Conservation (phyloP, 2,329 filamentous ascomycete genomes). For the Tympanopsis confertula region DNA sequence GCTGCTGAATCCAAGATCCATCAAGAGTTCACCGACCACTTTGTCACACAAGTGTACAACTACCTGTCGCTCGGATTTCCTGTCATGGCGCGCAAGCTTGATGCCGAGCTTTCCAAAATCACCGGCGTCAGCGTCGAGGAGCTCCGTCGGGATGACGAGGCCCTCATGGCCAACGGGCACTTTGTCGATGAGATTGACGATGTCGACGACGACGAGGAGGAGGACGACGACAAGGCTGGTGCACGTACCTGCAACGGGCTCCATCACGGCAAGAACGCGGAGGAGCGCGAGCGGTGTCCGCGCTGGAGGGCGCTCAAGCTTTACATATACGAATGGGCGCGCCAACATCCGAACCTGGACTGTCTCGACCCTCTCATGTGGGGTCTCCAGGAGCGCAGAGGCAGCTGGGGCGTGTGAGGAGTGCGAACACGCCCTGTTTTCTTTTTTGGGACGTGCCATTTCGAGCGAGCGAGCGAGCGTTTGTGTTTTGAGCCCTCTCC, state of each 20-base stretch:
- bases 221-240: not conserved
- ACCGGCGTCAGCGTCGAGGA: conserved; percentile 58
- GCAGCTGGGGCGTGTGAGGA: conserved; percentile 59
- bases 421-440: conserved; percentile 2
- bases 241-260: conserved; percentile 4
- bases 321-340: conserved; percentile 83
- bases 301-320: conserved; percentile 74
- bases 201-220: conserved; percentile 12
- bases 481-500: too few relatives aligned
- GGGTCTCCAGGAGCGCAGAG: conserved; percentile 55
- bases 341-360: conserved; percentile 68
- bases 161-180: conserved; percentile 25
- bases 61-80: conserved; percentile 91
- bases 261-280: conserved; percentile 20
- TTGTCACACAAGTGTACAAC: conserved; percentile 94
- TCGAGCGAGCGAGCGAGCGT: too few relatives aligned
- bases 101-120: conserved; percentile 76
- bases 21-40: conserved; percentile 67
- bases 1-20: conserved; percentile 41
- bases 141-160: conserved; percentile 59
- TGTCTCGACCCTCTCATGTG: conserved; percentile 47
- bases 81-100: conserved; percentile 69
- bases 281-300: conserved; percentile 38
- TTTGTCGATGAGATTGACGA: conserved; percentile 20
- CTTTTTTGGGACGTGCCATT: conserved; percentile 3